Base-by-base conservation (phyloP, 768 basidiomycete species). In the Podaxis sp. region DNA sequence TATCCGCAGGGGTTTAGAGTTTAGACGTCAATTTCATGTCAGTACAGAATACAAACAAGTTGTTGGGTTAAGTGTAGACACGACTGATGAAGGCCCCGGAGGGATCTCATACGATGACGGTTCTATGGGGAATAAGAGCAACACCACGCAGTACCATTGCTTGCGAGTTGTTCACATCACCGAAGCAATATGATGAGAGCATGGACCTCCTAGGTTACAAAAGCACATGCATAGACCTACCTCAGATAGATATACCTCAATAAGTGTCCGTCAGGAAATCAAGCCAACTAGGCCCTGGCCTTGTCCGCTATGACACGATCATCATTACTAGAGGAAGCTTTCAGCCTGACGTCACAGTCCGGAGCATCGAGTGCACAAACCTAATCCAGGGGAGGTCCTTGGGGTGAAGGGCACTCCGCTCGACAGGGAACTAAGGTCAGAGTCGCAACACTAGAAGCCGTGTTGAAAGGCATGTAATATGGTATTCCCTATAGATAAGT, bases 101-200 rank as follows among this genome's bases (percentile, higher is more conserved):
- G 77, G 74, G 71, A 79, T 73, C 22, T 68, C 74, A 44, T 69
- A 40, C 74, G 2, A 76, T 52, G 48, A 73, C 70, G 4, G 71
- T 70, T 4, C 36, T 30, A 3, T 74, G 75, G 22, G 63, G 59
- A 40, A 51, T 28, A 19, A 72, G 22, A 58, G 76, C 75, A 1
- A 68, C 65, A 11, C 11, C 13, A 42, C 12, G 40, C 40, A 42
- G 40, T 4, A 13, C 40, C 40, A 42, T 33, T 33, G 30, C 30
- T 33, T 2, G 30, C 9, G 30, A 9, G 30, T 33, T 33, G 30
- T 33, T 8, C 30, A 33, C 1, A 30, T 9, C 30, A 33, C 30
- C 30, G 30, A 33, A 9, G 9, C 9, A 33, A 33, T 33, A 9
- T 9, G 8, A 9, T 33, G 30, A 9, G 9, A 33, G 30, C 2